These are phyloP conservation scores for Houttuynia cordata DNA, from an alignment of 164 flowering plant genomes.

Conservation along the genomic window DNA sequence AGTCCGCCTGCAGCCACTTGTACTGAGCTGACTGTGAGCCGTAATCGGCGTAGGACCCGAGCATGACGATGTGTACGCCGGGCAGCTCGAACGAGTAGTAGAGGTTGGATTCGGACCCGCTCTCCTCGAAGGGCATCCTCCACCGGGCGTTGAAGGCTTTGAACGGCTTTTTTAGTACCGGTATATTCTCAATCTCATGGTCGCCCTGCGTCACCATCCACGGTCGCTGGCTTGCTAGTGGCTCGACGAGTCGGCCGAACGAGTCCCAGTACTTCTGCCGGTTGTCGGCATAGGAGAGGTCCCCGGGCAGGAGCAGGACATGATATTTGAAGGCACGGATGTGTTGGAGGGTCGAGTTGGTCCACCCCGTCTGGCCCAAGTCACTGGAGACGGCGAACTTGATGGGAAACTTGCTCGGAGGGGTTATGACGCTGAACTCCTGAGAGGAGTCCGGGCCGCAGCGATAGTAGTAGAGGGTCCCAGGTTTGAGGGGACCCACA, in stretches of 20 bases:
- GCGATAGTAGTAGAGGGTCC: slow-evolving; percentile 37
- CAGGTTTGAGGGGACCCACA: slow-evolving; percentile 46
- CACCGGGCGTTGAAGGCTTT: slow-evolving; percentile 71
- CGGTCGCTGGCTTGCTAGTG: slow-evolving; percentile 65
- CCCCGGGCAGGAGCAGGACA: slow-evolving; percentile 64
- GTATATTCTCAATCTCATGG: slow-evolving; percentile 65
- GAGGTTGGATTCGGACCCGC: slow-evolving; percentile 64
- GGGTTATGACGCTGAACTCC: slow-evolving; percentile 45
- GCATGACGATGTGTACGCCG: slow-evolving; percentile 63
- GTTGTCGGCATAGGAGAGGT: slow-evolving; percentile 66
- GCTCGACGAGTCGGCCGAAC: slow-evolving; percentile 69
- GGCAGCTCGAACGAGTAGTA: slow-evolving; percentile 72
- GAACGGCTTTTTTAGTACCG: slow-evolving; percentile 22
- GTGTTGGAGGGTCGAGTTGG: slow-evolving; percentile 60
- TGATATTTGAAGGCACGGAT: slow-evolving; percentile 45
- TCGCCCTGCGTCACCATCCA: slow-evolving; percentile 95
- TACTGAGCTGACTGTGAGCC: slow-evolving; percentile 41
- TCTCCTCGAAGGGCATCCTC: slow-evolving; percentile 67
- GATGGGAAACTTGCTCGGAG: slow-evolving; percentile 55
- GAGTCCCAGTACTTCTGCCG: slow-evolving; percentile 62
- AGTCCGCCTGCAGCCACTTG: slow-evolving; percentile 48
- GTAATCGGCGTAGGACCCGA: slow-evolving; percentile 73
- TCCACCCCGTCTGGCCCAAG: slow-evolving; percentile 83
- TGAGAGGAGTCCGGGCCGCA: slow-evolving; percentile 21
- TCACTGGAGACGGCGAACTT: slow-evolving; percentile 58